phyloP scores from a whole-genome alignment of 805 yeast genomes.

The Vanderwaltozyma yarrowii region DNA sequence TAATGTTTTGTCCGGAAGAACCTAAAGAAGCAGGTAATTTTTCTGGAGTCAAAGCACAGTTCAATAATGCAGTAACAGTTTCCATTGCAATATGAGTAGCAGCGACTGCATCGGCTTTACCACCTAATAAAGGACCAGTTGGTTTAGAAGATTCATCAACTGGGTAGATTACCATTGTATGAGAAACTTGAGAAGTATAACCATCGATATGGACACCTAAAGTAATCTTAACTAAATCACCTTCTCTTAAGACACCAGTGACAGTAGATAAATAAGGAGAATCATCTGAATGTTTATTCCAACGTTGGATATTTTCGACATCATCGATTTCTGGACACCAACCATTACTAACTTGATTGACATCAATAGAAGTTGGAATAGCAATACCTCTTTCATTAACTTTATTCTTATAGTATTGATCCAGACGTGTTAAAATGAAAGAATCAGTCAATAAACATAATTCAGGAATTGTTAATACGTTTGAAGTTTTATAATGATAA shows the following conservation, averaged over 20 bases:
- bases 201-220: constrained; percentile 94
- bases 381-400: constrained; percentile 88
- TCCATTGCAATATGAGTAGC: constrained; percentile 88
- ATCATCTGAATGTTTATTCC: constrained; percentile 17
- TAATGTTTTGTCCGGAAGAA: constrained; percentile 32
- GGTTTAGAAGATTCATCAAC: constrained; percentile 45
- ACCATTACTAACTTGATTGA: constrained; percentile 66
- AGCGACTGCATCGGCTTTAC: constrained; percentile 78
- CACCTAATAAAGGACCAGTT: constrained; percentile 71
- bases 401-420: constrained; percentile 47
- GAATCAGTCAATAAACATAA: constrained; percentile 78
- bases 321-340: constrained; percentile 82
- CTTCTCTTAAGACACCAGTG: constrained; percentile 36
- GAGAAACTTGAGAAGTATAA: constrained; percentile 78
- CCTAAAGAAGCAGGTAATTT: constrained; percentile 50
- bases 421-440: constrained; percentile 50
- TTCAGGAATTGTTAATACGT: constrained; percentile 47
- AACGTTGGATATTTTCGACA: constrained; percentile 28
- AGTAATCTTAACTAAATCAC: constrained; percentile 77
- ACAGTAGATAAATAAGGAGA: constrained; percentile 16
- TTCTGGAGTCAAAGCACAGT: constrained; percentile 65
- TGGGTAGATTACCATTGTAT: constrained; percentile 78
- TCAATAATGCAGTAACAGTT: constrained; percentile 68
- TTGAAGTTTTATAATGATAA: constrained; percentile 42
- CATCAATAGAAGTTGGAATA: constrained; percentile 81